Base-by-base conservation (phyloP, 2,329 filamentous ascomycete genomes). In the Eutypa lata region DNA sequence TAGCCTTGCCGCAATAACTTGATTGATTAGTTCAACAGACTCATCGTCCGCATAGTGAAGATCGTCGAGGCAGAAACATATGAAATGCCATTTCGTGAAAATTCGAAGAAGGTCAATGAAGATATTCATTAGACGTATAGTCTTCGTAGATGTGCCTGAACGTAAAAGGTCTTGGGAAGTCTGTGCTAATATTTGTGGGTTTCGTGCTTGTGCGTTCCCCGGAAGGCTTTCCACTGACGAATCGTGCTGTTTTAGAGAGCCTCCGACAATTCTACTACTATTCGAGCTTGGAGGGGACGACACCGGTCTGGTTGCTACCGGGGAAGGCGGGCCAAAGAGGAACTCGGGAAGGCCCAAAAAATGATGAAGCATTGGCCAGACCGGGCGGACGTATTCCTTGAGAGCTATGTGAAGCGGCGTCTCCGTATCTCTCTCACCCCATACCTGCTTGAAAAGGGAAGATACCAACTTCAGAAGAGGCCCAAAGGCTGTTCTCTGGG, bases 1-100 rank as follows among this genome's bases (percentile, higher is more conserved):
- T 55, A 97, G 83, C 58, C 88, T 87, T 1, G 88, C 85, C 48
- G 80, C 79, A 51, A 96, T 84, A 49, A 97, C 91, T 62, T 91
- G 87, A 16, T 87, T 82, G 38, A 97, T 87, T 49, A 97, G 76
- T 53, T 96, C 90, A 47, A 94, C 73, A 14, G 89, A 94, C 68
- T 97, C 93, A 24, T 88, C 83, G 65, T 97, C 93, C 7, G 91
- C 91, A 68, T 91, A 94, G 62, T 97, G 91, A 31, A 97, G 74
- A 69, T 97, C 93, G 64, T 97, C 93, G 26, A 97, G 73, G 61
- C 87, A 91, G 61, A 96, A 86, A 64, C 90, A 95, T 50, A 96
- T 91, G 62, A 96, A 86, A 62, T 92, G 94, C 67, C 92, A 86
- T 19, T 86, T 79, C 0, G 90, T 88, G 51, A 97, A 86, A 42